These are phyloP conservation scores for Microbotryum lychnidis-dioicae DNA, from an alignment of 1,284 basidiomycete genomes.

Conservation along the genomic window DNA sequence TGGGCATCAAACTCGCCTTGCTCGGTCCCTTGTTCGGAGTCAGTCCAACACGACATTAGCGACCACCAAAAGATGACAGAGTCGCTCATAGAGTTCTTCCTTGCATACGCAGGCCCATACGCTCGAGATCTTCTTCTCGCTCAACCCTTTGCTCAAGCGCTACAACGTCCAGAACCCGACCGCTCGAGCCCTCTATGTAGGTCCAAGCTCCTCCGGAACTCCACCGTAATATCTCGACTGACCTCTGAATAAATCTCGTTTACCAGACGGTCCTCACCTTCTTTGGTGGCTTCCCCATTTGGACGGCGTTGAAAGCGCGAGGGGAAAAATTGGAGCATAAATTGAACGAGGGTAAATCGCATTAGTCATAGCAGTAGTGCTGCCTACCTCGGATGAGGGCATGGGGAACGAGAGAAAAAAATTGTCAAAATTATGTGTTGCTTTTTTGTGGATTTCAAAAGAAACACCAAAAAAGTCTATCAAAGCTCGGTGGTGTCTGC, in stretches of 20 bases:
- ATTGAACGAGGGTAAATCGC: not conserved
- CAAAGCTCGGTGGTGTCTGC: no score
- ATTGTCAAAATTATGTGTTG: no score
- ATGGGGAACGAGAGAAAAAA: not conserved
- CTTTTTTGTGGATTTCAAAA: no score
- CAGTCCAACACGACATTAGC: no score
- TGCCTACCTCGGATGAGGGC: not conserved
- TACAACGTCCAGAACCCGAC: conserved; percentile 6
- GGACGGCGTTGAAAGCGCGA: not conserved
- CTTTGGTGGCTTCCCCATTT: conserved; percentile 16
- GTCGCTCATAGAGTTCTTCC: no score
- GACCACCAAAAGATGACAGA: no score
- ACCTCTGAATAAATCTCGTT: not conserved
- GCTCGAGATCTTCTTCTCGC: conserved; percentile 1
- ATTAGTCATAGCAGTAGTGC: not conserved
- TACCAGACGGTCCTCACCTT: conserved; percentile 2
- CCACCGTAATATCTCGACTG: no score
- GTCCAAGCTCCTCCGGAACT: no score
- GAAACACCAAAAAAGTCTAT: no score
- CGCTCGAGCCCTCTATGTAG: not conserved
- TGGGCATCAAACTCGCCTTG: conserved; percentile 5
- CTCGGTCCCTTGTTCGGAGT: not conserved
- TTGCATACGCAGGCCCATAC: not conserved
- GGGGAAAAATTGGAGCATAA: not conserved
- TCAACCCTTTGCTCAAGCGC: not conserved